Evolutionary conservation across 371 early-diverging fungal genomes (phyloP).

Genomic region (Mucor ambiguus): DNA sequence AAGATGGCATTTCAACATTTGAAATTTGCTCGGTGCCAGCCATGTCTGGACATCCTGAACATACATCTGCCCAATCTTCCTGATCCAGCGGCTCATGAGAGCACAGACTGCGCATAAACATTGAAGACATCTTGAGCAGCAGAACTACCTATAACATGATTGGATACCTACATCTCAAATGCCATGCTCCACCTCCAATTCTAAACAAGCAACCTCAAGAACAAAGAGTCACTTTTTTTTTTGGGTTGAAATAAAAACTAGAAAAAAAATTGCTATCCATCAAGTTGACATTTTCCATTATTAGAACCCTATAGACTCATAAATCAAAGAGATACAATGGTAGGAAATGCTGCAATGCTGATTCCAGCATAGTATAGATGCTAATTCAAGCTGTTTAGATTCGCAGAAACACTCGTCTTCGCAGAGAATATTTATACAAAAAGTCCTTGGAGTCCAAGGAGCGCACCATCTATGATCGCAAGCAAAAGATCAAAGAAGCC

Average conservation of each 20-base stretch:
- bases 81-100: background rate
- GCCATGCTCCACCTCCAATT: background rate
- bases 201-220: background rate
- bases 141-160: background rate
- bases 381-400: conserved; percentile 47
- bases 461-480: conserved; percentile 86
- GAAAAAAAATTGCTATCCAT: conserved; percentile 1
- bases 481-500: conserved; percentile 91
- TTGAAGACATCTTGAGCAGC: background rate
- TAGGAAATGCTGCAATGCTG: background rate
- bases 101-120: background rate
- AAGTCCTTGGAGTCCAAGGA: conserved; percentile 94
- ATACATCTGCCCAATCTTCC: background rate
- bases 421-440: conserved; percentile 94
- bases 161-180: background rate
- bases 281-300: background rate
- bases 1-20: too few species aligned
- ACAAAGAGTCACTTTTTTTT: conserved; percentile 5
- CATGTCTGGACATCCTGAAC: too few species aligned
- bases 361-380: background rate
- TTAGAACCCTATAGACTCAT: background rate
- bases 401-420: conserved; percentile 80
- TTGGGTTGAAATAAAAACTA: background rate
- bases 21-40: too few species aligned
- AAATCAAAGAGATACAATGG: background rate